Evolutionary conservation across 192 early-diverging fungal species (phyloP).

Genomic region (Gaertneriomyces sp.): DNA sequence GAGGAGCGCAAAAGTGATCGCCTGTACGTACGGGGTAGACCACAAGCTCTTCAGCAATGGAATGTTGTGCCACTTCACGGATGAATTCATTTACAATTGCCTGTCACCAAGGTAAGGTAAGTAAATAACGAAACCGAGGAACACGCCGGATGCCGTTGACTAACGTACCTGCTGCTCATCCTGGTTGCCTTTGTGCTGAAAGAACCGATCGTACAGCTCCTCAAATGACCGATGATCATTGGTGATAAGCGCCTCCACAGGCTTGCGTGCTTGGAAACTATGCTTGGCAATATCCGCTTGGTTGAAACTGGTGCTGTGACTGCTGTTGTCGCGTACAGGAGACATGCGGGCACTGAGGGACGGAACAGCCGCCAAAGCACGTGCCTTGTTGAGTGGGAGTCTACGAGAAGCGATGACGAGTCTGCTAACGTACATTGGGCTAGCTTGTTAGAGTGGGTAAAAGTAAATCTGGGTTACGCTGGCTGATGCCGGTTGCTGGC

Average conservation of each 20-base stretch:
- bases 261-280: background rate
- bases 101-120: background rate
- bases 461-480: too few species aligned
- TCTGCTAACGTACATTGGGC: too few species aligned
- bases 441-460: too few species aligned
- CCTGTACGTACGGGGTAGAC: constrained; percentile 8
- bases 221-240: constrained; percentile 25
- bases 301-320: constrained; percentile 5
- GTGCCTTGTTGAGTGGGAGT: too few species aligned
- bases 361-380: too few species aligned
- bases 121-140: background rate
- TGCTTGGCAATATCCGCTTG: constrained; percentile 7
- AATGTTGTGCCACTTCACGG: constrained; percentile 21
- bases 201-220: constrained; percentile 14
- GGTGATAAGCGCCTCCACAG: constrained; percentile 15
- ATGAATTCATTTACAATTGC: constrained; percentile 23
- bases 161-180: background rate
- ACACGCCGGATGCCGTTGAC: background rate
- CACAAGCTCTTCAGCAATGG: constrained; percentile 17
- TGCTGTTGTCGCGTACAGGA: too few species aligned
- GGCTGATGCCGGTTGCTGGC: too few species aligned
- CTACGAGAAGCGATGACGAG: too few species aligned
- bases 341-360: too few species aligned
- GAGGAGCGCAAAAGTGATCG: background rate
- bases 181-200: background rate